Base-by-base conservation (phyloP, 164 flowering plant genomes). In the Hamamelis virginiana region DNA sequence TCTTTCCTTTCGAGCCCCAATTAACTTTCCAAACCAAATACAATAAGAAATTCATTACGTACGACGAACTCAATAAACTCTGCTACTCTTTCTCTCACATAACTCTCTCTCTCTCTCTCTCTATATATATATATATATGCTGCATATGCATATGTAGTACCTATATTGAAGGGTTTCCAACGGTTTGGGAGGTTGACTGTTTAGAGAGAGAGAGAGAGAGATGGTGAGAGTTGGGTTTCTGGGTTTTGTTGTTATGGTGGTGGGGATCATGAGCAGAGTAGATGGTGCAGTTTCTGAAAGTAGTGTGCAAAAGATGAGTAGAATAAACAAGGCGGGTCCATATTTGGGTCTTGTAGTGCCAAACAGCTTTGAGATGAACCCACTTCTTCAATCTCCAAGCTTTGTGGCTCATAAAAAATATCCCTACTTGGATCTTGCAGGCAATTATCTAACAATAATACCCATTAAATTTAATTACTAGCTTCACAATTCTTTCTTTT, bases 271-370 rank as follows among this genome's bases (percentile, higher is more conserved):
- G 3, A 15, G 26, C 55, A 28, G 46, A 59, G 72, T 62, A n/a
- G 21, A 73, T 38, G 68, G 73, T 55, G 77, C 63, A 48, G 45
- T 72, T 53, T 44, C 71, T 45, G 14, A 10, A n/a, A 59, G 4
- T 9, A 51, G 25, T 0, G n/a, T 69, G 65, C 62, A 16, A 47
- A 59, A 43, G 52, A 75, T 87, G n/a, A 46, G 19, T 9, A 60
- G 22, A 28, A 66, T 78, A 9, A 87, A 85, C 73, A 69, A 45
- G 44, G 25, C 78, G 5, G 91, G 94, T 44, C 87, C 94, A 22
- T 84, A 79, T 62, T 65, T 85, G 11, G 94, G 91, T 0, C 59
- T 87, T 18, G 80, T 89, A 18, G 78, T 80, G 41, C 89, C 94
- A 14, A 89, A 83, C 64, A 12, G 68, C 51, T 87, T 79, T 74